Evolutionary conservation across 23 red algal species (phyloP).

Genomic region (Gracilaria gracilis): DNA sequence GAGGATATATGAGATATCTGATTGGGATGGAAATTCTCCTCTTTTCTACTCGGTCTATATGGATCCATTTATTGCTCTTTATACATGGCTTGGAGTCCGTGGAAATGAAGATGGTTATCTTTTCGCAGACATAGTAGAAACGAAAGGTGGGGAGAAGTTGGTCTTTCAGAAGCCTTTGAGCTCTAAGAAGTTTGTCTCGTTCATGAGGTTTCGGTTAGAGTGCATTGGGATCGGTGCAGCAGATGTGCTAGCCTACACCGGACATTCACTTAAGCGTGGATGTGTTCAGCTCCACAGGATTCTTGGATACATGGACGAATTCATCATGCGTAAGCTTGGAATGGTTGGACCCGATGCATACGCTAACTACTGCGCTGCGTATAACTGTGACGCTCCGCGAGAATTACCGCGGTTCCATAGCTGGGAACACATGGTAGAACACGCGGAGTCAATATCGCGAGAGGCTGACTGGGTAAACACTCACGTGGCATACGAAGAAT

Average conservation of each 20-base stretch:
- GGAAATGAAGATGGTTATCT: not conserved
- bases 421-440: too few relatives aligned
- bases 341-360: too few relatives aligned
- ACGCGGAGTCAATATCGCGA: too few relatives aligned
- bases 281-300: not conserved
- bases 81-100: not conserved
- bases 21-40: constrained; percentile 6
- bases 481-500: too few relatives aligned
- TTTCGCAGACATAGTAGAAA: not conserved
- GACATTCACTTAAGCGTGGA: constrained; percentile 2
- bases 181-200: constrained; percentile 1
- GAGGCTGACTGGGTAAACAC: too few relatives aligned
- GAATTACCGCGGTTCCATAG: too few relatives aligned
- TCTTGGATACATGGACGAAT: constrained; percentile 4
- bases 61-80: constrained; percentile 34
- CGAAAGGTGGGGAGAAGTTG: not conserved
- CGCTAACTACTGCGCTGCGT: too few relatives aligned
- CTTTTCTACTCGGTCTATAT: constrained; percentile 9
- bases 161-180: not conserved
- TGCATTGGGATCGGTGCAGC: not conserved
- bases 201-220: not conserved
- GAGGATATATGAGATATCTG: constrained; percentile 19
- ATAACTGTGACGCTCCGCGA: too few relatives aligned
- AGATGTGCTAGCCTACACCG: not conserved
- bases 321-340: not conserved